Conservation (phyloP, 2,329 filamentous ascomycete genomes). For the Cladophialophora yegresii region DNA sequence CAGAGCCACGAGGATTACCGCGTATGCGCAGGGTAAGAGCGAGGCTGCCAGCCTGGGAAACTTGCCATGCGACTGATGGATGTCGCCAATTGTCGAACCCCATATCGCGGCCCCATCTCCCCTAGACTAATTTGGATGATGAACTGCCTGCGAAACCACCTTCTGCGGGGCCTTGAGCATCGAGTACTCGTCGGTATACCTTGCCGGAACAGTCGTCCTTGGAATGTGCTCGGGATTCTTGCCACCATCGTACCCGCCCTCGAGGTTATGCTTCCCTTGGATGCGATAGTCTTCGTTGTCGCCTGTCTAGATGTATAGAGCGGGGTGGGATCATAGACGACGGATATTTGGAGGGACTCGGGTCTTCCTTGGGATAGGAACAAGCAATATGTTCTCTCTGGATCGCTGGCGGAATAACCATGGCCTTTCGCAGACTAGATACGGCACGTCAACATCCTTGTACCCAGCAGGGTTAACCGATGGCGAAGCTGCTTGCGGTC, state of each 20-base stretch:
- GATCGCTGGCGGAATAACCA: constrained; percentile 36
- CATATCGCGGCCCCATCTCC: constrained; percentile 73
- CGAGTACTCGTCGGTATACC: constrained; percentile 91
- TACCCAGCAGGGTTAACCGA: constrained; percentile 38
- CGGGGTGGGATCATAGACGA: constrained; percentile 79
- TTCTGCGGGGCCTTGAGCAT: constrained; percentile 71
- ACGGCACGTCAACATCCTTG: constrained; percentile 42
- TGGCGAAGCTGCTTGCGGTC: constrained; percentile 40
- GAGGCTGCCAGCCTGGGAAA: constrained; percentile 57
- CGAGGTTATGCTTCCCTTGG: constrained; percentile 76
- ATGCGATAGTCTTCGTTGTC: constrained; percentile 96
- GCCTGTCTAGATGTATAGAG: constrained; percentile 82
- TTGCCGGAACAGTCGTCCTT: constrained; percentile 84
- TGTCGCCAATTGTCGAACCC: constrained; percentile 80
- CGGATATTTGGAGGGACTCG: constrained; percentile 68
- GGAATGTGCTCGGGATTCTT: too few relatives aligned
- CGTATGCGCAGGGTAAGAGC: constrained; percentile 46
- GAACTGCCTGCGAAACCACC: constrained; percentile 67
- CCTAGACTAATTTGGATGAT: constrained; percentile 83
- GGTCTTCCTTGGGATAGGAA: constrained; percentile 64
- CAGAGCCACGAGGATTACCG: constrained; percentile 40
- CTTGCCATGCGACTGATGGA: constrained; percentile 78
- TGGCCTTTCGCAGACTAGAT: constrained; percentile 41
- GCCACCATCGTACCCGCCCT: constrained; percentile 73
- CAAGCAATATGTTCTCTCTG: constrained; percentile 52